Percentiles rank a stretch among this genome's conserved stretches.
Evolutionary conservation across 139 green algal genomes (phyloP).

Genomic region (Tetraselmis chui): DNA sequence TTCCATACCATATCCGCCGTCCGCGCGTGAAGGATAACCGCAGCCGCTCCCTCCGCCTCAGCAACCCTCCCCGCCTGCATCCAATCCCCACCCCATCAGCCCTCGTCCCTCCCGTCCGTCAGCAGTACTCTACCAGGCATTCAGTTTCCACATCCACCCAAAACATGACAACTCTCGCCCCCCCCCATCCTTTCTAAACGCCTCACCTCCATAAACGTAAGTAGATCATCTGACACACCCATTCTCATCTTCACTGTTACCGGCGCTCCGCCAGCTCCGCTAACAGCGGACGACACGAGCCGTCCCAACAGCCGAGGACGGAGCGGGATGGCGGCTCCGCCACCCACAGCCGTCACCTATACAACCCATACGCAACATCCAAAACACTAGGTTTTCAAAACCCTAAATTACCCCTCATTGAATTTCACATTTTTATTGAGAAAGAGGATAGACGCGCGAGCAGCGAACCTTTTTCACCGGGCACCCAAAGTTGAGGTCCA

Average conservation of each 20-base stretch:
- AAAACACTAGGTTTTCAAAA: no score
- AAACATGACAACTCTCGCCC: no score
- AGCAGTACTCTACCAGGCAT: no score
- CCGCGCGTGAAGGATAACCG: conserved; percentile 38
- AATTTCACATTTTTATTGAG: no score
- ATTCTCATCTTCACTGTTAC: conserved; percentile 48
- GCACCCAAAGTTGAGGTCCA: conserved; percentile 54
- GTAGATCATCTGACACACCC: conserved; percentile 22
- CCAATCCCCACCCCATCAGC: no score
- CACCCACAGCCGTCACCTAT: conserved; percentile 40
- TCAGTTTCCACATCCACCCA: no score
- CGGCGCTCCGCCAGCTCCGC: conserved; percentile 15
- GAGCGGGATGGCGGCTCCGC: conserved; percentile 40
- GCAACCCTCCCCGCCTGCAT: conserved; percentile 29
- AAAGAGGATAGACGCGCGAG: no score
- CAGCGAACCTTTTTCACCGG: conserved; percentile 27
- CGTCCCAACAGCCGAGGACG: conserved; percentile 24
- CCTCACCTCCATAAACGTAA: conserved; percentile 27
- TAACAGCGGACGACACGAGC: conserved; percentile 33
- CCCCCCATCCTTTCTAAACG: no score
- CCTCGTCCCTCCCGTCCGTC: no score
- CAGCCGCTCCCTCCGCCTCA: conserved; percentile 37
- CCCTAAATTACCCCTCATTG: no score
- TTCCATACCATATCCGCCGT: conserved; percentile 28
- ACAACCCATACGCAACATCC: not conserved